Conservation (phyloP, 805 yeast species). For the Debaryomyces hansenii region DNA sequence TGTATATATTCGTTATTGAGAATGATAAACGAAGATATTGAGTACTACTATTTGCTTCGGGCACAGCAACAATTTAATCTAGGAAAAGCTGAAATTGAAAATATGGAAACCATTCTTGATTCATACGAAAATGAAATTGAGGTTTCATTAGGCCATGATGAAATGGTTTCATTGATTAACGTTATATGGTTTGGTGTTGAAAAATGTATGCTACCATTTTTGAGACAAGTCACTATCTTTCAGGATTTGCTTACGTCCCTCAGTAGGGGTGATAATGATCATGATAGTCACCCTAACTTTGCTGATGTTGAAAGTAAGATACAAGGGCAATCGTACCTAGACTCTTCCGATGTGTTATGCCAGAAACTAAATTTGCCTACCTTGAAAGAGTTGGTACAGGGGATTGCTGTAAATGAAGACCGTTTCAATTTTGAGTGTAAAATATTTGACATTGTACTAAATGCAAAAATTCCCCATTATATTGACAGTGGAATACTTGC, state of each 20-base stretch:
- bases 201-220: slow-evolving; percentile 27
- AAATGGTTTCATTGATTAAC: slow-evolving; percentile 1
- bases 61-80: background rate
- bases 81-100: background rate
- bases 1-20: slow-evolving; percentile 19
- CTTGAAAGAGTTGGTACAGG: slow-evolving; percentile 16
- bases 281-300: slow-evolving; percentile 15
- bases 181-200: slow-evolving; percentile 18
- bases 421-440: slow-evolving; percentile 17
- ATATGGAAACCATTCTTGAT: slow-evolving; percentile 5
- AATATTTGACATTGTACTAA: slow-evolving; percentile 20
- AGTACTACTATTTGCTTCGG: background rate
- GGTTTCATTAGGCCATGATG: background rate
- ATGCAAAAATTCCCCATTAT: slow-evolving; percentile 27
- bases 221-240: slow-evolving; percentile 35
- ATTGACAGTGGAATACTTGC: slow-evolving; percentile 20
- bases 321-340: slow-evolving; percentile 13
- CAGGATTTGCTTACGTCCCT: slow-evolving; percentile 32
- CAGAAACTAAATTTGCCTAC: slow-evolving; percentile 23
- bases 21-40: background rate
- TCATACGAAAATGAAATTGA: slow-evolving; percentile 18
- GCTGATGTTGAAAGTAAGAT: slow-evolving; percentile 15
- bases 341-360: slow-evolving; percentile 24
- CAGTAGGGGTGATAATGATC: slow-evolving; percentile 24
- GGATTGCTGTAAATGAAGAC: slow-evolving; percentile 3